A percentile compares a stretch with the other conserved stretches of the same genome.
These are phyloP conservation scores for Suillus weaverae DNA, from an alignment of 768 basidiomycete genomes.

Conservation along the genomic window DNA sequence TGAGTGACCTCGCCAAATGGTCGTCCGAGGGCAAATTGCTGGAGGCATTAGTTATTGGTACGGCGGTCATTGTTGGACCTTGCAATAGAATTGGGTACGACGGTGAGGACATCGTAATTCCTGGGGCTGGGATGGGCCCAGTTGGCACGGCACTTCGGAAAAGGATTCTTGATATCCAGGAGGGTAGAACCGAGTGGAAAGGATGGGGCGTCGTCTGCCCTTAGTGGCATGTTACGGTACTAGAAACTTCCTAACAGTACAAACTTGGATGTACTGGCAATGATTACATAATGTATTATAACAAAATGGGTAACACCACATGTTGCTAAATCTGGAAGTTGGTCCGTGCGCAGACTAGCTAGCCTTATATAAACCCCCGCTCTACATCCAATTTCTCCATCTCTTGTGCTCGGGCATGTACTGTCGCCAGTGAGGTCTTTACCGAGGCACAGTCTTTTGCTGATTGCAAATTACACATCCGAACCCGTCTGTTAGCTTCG, in stretches of 20 bases:
- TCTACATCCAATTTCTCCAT: slow-evolving; percentile 37
- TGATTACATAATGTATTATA: background rate
- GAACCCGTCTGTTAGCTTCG: slow-evolving; percentile 89
- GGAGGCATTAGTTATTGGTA: slow-evolving; percentile 86
- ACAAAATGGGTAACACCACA: background rate
- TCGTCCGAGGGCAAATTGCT: slow-evolving; percentile 62
- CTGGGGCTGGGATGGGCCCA: slow-evolving; percentile 48
- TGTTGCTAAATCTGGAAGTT: background rate
- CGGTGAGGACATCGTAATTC: slow-evolving; percentile 61
- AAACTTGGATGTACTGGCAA: no score
- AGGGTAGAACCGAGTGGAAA: slow-evolving; percentile 59
- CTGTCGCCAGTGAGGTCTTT: slow-evolving; percentile 94
- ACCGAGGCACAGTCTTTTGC: slow-evolving; percentile 93
- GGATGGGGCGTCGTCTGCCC: slow-evolving; percentile 58
- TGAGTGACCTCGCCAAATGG: slow-evolving; percentile 55
- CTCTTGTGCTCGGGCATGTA: slow-evolving; percentile 96
- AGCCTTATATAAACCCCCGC: slow-evolving; percentile 41
- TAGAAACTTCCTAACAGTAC: no score
- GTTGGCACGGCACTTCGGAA: slow-evolving; percentile 71
- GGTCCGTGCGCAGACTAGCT: slow-evolving; percentile 51
- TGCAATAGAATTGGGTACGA: slow-evolving; percentile 74
- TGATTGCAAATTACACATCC: slow-evolving; percentile 97
- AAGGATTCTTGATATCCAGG: slow-evolving; percentile 77
- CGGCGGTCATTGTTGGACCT: slow-evolving; percentile 75
- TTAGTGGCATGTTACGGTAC: background rate